Evolutionary conservation across 2,329 filamentous ascomycete species (phyloP).

Genomic region (Fusarium dimerum): DNA sequence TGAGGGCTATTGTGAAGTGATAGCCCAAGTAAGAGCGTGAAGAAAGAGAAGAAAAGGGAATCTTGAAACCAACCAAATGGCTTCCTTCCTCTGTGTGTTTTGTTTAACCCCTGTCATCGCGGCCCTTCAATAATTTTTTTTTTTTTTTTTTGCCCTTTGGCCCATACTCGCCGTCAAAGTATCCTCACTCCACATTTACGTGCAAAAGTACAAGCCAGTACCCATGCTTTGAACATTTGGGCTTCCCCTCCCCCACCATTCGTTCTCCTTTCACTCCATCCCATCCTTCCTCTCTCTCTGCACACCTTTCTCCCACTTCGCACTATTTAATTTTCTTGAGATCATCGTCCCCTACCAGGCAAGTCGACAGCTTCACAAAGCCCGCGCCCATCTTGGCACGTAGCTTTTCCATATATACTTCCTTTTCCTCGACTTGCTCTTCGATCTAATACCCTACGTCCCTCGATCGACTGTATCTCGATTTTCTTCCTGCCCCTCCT

Average conservation of each 20-base stretch:
- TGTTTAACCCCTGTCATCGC: too few relatives aligned
- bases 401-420: slow-evolving; percentile 15
- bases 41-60: neutral
- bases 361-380: slow-evolving; percentile 19
- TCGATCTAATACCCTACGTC: slow-evolving; percentile 3
- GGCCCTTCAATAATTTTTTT: neutral
- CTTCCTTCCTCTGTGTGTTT: neutral
- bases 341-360: slow-evolving; percentile 21
- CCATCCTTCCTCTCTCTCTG: slow-evolving; percentile 23
- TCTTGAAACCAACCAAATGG: neutral
- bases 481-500: slow-evolving; percentile 5
- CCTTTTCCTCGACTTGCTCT: neutral
- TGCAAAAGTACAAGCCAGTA: neutral
- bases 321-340: slow-evolving; percentile 27
- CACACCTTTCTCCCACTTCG: slow-evolving; percentile 22
- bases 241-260: slow-evolving; percentile 28
- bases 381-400: slow-evolving; percentile 20
- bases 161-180: neutral
- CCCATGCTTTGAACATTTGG: slow-evolving; percentile 12
- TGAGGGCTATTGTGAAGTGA: too few relatives aligned
- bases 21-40: too few relatives aligned
- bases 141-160: neutral
- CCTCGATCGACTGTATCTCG: slow-evolving; percentile 12
- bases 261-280: slow-evolving; percentile 22
- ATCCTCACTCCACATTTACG: neutral